Evolutionary conservation across 1,284 basidiomycete species (phyloP).

Genomic region (Ustilago lituana): DNA sequence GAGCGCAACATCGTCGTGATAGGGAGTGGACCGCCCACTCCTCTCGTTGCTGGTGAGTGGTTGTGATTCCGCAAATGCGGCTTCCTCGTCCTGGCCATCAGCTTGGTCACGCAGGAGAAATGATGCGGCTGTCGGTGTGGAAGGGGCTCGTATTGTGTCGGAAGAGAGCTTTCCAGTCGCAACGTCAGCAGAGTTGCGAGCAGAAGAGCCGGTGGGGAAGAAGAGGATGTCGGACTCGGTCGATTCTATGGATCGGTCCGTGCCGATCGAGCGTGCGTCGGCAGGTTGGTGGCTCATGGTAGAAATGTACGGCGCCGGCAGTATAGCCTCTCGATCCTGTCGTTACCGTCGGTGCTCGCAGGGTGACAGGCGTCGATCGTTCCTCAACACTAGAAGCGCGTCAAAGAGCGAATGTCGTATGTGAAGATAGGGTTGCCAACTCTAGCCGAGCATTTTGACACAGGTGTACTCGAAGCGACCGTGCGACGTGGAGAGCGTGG

Average conservation of each 20-base stretch:
- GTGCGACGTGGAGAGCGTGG: too few relatives aligned
- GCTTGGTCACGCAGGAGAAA: slow-evolving; percentile 10
- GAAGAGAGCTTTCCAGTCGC: slow-evolving; percentile 19
- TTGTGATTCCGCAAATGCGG: slow-evolving; percentile 20
- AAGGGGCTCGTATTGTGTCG: slow-evolving; percentile 41
- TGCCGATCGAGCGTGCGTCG: slow-evolving; percentile 23
- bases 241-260: slow-evolving; percentile 25
- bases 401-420: too few relatives aligned
- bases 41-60: slow-evolving; percentile 15
- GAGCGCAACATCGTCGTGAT: slow-evolving; percentile 13
- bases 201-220: slow-evolving; percentile 37
- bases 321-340: too few relatives aligned
- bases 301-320: too few relatives aligned
- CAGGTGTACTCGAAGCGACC: too few relatives aligned
- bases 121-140: not conserved
- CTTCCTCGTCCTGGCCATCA: slow-evolving; percentile 11
- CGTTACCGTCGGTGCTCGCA: too few relatives aligned
- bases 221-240: slow-evolving; percentile 41
- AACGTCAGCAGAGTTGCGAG: slow-evolving; percentile 29
- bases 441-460: slow-evolving; percentile 11
- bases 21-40: slow-evolving; percentile 18
- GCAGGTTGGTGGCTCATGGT: slow-evolving; percentile 22
- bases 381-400: not conserved
- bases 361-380: too few relatives aligned
- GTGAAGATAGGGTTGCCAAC: not conserved